Evolutionary conservation across 2,329 filamentous ascomycete genomes (phyloP).

Genomic region (Sporothrix pseudoabietina): DNA sequence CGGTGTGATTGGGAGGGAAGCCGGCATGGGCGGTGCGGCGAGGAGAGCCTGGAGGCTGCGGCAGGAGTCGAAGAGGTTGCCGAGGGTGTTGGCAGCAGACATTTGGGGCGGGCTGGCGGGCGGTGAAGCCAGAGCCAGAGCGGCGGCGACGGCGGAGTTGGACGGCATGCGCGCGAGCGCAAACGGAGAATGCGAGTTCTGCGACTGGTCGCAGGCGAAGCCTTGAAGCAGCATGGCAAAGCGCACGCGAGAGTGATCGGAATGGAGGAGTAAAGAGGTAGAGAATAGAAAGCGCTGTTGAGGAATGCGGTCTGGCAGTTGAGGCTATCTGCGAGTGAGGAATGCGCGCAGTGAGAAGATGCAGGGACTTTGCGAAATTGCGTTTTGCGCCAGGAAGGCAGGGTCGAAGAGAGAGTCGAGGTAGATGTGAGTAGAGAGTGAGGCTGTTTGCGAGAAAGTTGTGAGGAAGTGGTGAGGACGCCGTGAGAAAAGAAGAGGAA

Average conservation of each 20-base stretch:
- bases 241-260: slow-evolving; percentile 3
- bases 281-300: neutral
- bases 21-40: slow-evolving; percentile 40
- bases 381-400: neutral
- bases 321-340: slow-evolving; percentile 19
- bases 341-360: slow-evolving; percentile 12
- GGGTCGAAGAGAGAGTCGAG: neutral
- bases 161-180: slow-evolving; percentile 22
- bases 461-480: neutral
- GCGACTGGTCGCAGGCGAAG: slow-evolving; percentile 34
- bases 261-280: neutral
- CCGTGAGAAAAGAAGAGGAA: slow-evolving; percentile 20
- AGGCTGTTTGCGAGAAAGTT: neutral
- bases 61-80: slow-evolving; percentile 61
- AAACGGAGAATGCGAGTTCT: slow-evolving; percentile 20
- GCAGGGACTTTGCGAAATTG: slow-evolving; percentile 1
- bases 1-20: slow-evolving; percentile 46
- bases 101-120: slow-evolving; percentile 57
- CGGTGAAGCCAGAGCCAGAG: slow-evolving; percentile 56
- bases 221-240: slow-evolving; percentile 33
- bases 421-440: neutral
- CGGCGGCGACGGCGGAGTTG: slow-evolving; percentile 19
- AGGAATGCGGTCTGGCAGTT: slow-evolving; percentile 25
- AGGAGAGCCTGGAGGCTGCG: slow-evolving; percentile 64
- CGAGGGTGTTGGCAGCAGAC: slow-evolving; percentile 51